Conservation (phyloP, 116 monocot genomes). For the Zostera marina region DNA sequence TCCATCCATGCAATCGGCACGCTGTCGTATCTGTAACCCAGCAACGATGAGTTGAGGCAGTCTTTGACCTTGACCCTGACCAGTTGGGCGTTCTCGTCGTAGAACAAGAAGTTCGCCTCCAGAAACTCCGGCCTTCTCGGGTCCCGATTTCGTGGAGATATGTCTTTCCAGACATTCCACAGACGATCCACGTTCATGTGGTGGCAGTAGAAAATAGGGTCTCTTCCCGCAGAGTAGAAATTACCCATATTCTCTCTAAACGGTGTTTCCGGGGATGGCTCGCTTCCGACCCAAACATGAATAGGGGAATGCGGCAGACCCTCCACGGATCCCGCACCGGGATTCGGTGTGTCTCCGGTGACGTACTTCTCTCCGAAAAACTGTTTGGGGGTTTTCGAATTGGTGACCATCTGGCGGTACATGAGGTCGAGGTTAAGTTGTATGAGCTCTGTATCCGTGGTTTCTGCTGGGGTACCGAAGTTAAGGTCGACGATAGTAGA, state of each 20-base stretch:
- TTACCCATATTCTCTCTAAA: slow-evolving; percentile 27
- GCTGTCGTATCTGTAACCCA: slow-evolving; percentile 9
- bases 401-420: slow-evolving; percentile 19
- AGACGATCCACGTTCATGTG: slow-evolving; percentile 25
- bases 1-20: slow-evolving; percentile 3
- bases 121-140: slow-evolving; percentile 11
- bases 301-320: slow-evolving; percentile 11
- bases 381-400: slow-evolving; percentile 5
- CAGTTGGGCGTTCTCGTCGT: slow-evolving; percentile 22
- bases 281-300: slow-evolving; percentile 22
- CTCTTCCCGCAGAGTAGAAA: slow-evolving; percentile 27
- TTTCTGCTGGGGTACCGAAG: not conserved
- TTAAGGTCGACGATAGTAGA: slow-evolving; percentile 11
- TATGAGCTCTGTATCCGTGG: slow-evolving; percentile 4
- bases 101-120: slow-evolving; percentile 18
- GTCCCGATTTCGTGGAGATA: not conserved
- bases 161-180: slow-evolving; percentile 22
- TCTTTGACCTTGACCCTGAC: slow-evolving; percentile 15
- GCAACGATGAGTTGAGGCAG: not conserved
- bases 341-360: slow-evolving; percentile 1
- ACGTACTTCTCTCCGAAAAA: slow-evolving; percentile 20
- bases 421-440: slow-evolving; percentile 18
- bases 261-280: not conserved
- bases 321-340: slow-evolving; percentile 19
- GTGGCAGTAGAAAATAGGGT: slow-evolving; percentile 45